Evolutionary conservation across 805 yeast species (phyloP), one percentile per base, ranked within the genome.

Genomic region (Suhomyces vadensis): DNA sequence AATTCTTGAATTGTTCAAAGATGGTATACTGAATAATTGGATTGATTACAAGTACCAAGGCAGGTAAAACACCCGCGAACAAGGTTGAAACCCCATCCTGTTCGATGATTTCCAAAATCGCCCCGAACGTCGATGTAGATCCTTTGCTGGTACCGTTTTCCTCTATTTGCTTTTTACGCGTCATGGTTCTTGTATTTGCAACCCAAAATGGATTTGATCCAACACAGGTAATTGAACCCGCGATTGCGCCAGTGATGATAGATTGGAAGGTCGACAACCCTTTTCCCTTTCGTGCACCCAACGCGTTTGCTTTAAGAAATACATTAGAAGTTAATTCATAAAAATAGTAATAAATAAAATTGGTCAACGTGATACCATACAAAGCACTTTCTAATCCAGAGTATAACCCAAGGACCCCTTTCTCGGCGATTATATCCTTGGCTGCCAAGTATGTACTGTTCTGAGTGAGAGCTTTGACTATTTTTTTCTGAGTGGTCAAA

Each of bases 131-230:
- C 24, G 77, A 68, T 22, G 71, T 60, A 53, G 55, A 27, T 61
- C 60, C 51, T 51, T 61, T 41, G 35, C 16, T 48, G 31, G 40
- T 29, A 7, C 50, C 56, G 19, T 56, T 56, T 13, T 48, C 52
- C 19, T 46, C 44, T 14, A 46, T 51, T 39, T 51, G 49, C 47
- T 64, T 65, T 49, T 65, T 64, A 44, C 65, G 60, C 41, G 91
- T 89, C 54, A 95, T 87, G 78, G 85, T 81, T 58, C 96, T 77
- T 2, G 97, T 90, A 61, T 90, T 90, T 36, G 95, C 94, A 35
- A 90, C 95, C 97, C 97, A 90, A 53, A 88, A 81, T 19, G 97
- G 97, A 63, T 90, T 90, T 9, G 96, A 83, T 8, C 83, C 75
- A 16, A 86, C 69, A 39, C 90, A 86, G 3, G 97, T 89, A 29